These are phyloP conservation scores for Rutstroemia sp. DNA, from an alignment of 2,329 filamentous ascomycete genomes.

Conservation along the genomic window DNA sequence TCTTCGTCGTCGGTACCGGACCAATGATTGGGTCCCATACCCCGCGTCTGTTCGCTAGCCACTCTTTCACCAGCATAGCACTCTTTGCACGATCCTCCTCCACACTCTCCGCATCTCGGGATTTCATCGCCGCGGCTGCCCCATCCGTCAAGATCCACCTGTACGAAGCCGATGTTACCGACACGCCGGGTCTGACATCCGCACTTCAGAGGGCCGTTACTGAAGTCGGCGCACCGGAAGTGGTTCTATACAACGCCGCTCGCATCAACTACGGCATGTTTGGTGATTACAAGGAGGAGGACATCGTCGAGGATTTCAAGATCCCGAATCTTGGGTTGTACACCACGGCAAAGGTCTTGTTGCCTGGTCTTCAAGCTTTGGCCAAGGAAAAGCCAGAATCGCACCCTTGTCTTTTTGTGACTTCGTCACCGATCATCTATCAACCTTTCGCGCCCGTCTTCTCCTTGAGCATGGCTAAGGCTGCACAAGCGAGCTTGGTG, in stretches of 20 bases:
- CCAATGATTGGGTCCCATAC: constrained; percentile 8
- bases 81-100: background rate
- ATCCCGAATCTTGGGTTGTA: constrained; percentile 43
- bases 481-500: constrained; percentile 43
- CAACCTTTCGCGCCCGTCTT: constrained; percentile 41
- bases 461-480: constrained; percentile 42
- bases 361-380: background rate
- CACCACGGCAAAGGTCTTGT: constrained; percentile 17
- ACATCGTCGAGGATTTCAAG: constrained; percentile 43
- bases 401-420: constrained; percentile 5
- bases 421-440: background rate
- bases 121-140: constrained; percentile 31
- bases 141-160: background rate
- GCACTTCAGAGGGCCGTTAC: constrained; percentile 34
- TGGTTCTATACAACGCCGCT: constrained; percentile 46
- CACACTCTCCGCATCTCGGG: background rate
- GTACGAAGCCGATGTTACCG: background rate
- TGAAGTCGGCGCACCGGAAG: constrained; percentile 31
- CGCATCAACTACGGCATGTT: constrained; percentile 36
- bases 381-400: background rate
- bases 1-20: constrained; percentile 5
- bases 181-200: constrained; percentile 27
- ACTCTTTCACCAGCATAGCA: background rate
- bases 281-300: constrained; percentile 35
- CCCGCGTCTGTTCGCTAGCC: constrained; percentile 1